Base-by-base conservation (phyloP, 2,329 filamentous ascomycete species). In the Plenodomus tracheiphilus region DNA sequence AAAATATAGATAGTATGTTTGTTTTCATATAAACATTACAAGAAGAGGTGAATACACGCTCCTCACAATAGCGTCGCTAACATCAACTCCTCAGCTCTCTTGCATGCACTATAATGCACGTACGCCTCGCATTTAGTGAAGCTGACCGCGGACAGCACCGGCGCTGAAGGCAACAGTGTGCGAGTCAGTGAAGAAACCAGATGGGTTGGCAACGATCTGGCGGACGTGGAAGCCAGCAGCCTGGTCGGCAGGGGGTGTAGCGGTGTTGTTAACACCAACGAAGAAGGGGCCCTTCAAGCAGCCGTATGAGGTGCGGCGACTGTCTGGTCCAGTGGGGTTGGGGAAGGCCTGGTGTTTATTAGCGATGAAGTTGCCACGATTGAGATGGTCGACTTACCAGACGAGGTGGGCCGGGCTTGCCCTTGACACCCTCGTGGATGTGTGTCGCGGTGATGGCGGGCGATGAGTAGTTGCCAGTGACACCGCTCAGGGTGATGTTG, bases 361-460 rank as follows among this genome's bases (percentile, higher is more conserved):
- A 52, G 41, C 3, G 21, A 32, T 32, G 4, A 32, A 7, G 4
- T 15, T 11, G 28, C 15, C 9, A 32, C 6, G 13, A 47, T 19
- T 25, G 77, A 20, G 15, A 30, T 3, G 3, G 17, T 7, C 7
- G 35, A 22, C 49, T 47, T 53, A 54, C 79, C 38, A 79, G 60
- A 59, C 80, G 73, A 45, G 80, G 81, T 32, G 80, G 79, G 6
- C 81, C 80, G 17, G 75, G 59, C 41, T 65, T 68, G 52, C 79
- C 79, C 47, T 66, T 70, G 18, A 57, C 62, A 6, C 69, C 79
- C 64, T 82, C 69, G 66, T 83, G 80, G 54, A 83, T 79, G 65
- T 83, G 81, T 1, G 81, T 84, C 16, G 81, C 78, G 6, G 79
- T 81, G 21, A 65, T 57, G 37, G 81, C 81, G 0, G 74, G 71